Conservation (phyloP, 495 filamentous ascomycete genomes). For the Aspergillus hancockii region DNA sequence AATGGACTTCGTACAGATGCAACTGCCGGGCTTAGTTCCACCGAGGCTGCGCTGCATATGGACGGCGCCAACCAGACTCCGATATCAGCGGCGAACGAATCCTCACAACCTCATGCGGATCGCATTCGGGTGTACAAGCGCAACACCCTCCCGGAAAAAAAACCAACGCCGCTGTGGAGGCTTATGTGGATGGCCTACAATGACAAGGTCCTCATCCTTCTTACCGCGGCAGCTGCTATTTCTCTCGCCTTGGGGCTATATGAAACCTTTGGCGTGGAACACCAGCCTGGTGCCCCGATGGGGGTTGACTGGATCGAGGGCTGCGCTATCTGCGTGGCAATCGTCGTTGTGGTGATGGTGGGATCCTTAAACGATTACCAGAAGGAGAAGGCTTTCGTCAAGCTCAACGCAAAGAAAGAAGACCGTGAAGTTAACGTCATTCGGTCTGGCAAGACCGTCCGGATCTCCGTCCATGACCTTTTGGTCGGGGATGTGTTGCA, state of each 20-base stretch:
- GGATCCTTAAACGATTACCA: constrained; percentile 67
- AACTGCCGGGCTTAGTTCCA: constrained; percentile 3
- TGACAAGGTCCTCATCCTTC: constrained; percentile 70
- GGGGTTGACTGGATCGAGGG: constrained; percentile 68
- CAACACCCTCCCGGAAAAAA: constrained; percentile 16
- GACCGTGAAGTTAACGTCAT: constrained; percentile 65
- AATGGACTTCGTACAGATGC: constrained; percentile 9
- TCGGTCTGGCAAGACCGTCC: constrained; percentile 64
- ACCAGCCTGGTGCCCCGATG: constrained; percentile 30
- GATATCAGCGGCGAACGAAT: not conserved
- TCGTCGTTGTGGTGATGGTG: constrained; percentile 63
- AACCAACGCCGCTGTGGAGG: constrained; percentile 12
- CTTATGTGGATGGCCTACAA: constrained; percentile 73
- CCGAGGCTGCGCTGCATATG: not conserved
- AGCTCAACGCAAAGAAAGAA: constrained; percentile 60
- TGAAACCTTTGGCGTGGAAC: constrained; percentile 43
- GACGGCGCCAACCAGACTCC: not conserved
- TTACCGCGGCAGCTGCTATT: constrained; percentile 69
- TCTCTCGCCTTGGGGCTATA: constrained; percentile 71
- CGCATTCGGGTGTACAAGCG: constrained; percentile 14
- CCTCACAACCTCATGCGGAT: not conserved
- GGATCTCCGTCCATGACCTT: constrained; percentile 71
- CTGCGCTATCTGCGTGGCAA: constrained; percentile 68
- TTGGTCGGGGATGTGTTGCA: constrained; percentile 76
- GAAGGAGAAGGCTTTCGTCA: constrained; percentile 62